These are phyloP conservation scores for Kalaharituber pfeilii DNA, from an alignment of 2,329 filamentous ascomycete species.

Conservation along the genomic window DNA sequence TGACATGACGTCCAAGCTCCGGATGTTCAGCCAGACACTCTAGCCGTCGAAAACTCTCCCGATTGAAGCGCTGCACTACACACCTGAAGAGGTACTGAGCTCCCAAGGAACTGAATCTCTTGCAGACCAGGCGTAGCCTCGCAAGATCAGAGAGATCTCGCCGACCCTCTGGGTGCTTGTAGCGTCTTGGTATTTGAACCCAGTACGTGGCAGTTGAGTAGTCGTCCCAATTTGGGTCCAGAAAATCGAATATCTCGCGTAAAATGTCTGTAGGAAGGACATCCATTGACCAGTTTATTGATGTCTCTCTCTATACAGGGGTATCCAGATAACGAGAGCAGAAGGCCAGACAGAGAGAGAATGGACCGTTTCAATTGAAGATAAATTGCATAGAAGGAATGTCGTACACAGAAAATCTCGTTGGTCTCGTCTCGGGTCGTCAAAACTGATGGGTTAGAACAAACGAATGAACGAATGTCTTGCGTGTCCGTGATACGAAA, in stretches of 20 bases:
- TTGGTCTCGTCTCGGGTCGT: not conserved
- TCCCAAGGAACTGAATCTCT: constrained; percentile 34
- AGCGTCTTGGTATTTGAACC: constrained; percentile 32
- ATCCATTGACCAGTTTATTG: not conserved
- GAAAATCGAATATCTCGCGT: constrained; percentile 33
- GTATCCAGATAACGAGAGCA: not conserved
- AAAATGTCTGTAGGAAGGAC: constrained; percentile 34
- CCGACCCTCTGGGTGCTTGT: constrained; percentile 34
- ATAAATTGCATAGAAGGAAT: not conserved
- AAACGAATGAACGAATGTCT: not conserved
- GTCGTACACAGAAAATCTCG: not conserved
- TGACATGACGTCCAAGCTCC: constrained; percentile 37
- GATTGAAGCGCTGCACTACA: constrained; percentile 36
- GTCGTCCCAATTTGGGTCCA: constrained; percentile 33
- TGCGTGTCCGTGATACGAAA: not conserved
- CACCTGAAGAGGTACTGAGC: constrained; percentile 36
- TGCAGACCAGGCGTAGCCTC: constrained; percentile 33
- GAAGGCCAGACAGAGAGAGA: not conserved
- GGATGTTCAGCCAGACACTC: constrained; percentile 33
- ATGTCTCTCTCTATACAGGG: not conserved
- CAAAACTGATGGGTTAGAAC: not conserved
- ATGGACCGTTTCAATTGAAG: not conserved
- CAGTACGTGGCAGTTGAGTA: constrained; percentile 34
- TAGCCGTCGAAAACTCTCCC: constrained; percentile 33
- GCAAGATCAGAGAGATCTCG: constrained; percentile 31